These are phyloP conservation scores for Jimgerdemannia lactiflua DNA, from an alignment of 192 early-diverging fungal genomes.

Conservation along the genomic window DNA sequence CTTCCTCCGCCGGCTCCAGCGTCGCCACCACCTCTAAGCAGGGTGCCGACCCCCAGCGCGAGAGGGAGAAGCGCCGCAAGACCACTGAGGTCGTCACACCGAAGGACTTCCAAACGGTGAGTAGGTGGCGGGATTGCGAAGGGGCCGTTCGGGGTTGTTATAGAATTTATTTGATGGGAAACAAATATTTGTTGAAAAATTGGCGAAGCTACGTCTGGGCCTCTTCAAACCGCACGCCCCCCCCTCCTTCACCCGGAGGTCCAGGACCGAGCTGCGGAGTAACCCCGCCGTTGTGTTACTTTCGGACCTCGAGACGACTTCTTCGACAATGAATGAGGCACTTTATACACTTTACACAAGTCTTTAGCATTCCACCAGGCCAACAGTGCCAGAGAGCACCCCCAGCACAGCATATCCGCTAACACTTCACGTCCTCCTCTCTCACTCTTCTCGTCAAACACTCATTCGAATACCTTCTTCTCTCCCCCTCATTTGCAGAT, in stretches of 20 bases:
- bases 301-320: too few relatives aligned
- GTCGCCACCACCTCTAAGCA: background rate
- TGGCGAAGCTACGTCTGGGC: too few relatives aligned
- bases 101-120: background rate
- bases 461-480: background rate
- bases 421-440: background rate
- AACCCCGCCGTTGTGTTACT: too few relatives aligned
- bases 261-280: too few relatives aligned
- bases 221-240: too few relatives aligned
- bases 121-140: background rate
- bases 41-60: background rate
- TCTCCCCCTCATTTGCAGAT: constrained; percentile 13
- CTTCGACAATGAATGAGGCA: too few relatives aligned
- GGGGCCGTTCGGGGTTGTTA: background rate
- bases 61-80: background rate
- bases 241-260: too few relatives aligned
- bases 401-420: too few relatives aligned
- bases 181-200: background rate
- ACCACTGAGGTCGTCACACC: background rate
- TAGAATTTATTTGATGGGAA: background rate
- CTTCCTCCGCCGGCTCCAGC: background rate
- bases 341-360: too few relatives aligned
- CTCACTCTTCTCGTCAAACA: background rate
- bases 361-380: too few relatives aligned
- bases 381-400: too few relatives aligned